Evolutionary conservation across 805 yeast genomes (phyloP).

Genomic region (Hanseniaspora meyeri): DNA sequence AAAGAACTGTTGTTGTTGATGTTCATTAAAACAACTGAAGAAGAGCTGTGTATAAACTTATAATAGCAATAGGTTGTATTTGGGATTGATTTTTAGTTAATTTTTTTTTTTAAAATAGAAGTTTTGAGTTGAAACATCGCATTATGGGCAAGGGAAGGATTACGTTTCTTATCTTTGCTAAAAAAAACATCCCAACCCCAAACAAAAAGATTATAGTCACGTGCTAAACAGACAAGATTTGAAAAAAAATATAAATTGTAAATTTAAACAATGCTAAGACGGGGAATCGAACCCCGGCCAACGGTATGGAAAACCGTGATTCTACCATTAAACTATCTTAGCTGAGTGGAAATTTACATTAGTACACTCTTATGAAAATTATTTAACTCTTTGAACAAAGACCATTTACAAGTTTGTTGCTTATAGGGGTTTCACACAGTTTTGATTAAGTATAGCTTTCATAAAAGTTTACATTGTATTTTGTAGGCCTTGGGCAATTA

Average conservation of each 20-base stretch:
- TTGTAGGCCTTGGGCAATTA: too few species aligned
- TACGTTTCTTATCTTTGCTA: not conserved
- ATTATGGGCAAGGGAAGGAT: not conserved
- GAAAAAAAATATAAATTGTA: not conserved
- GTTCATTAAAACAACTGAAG: not conserved
- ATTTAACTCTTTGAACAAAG: not conserved
- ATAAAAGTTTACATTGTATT: too few species aligned
- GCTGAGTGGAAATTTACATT: not conserved
- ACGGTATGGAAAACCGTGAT: constrained; percentile 14
- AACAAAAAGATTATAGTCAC: not conserved
- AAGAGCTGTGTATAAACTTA: not conserved
- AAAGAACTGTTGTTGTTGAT: not conserved
- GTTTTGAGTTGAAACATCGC: too few species aligned
- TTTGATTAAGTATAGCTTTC: too few species aligned
- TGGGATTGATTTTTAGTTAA: not conserved
- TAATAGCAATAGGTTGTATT: not conserved
- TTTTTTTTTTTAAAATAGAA: not conserved
- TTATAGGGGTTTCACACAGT: too few species aligned
- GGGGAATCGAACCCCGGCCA: constrained; percentile 15
- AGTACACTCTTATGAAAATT: too few species aligned
- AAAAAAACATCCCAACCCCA: not conserved
- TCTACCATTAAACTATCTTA: constrained; percentile 14
- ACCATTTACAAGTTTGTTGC: too few species aligned
- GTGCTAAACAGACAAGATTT: not conserved
- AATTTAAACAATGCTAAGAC: constrained; percentile 5